These are phyloP conservation scores for Exophiala sideris DNA, from an alignment of 2,329 filamentous ascomycete species.

Conservation along the genomic window DNA sequence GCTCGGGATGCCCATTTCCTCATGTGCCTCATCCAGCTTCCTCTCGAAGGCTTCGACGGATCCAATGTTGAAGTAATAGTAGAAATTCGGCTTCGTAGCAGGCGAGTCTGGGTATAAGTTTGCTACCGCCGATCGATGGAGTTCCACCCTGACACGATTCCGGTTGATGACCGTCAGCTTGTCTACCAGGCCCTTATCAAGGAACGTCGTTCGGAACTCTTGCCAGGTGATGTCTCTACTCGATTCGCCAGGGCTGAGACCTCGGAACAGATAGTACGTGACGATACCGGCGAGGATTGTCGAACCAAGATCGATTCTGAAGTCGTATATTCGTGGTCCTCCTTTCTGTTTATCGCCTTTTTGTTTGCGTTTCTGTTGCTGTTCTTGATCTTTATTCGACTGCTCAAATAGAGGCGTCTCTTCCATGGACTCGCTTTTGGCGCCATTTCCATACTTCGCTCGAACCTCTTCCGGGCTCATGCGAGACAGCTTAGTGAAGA, in stretches of 20 bases:
- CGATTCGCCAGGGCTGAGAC: constrained; percentile 64
- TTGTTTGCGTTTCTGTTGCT: constrained; percentile 32
- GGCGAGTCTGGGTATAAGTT: constrained; percentile 73
- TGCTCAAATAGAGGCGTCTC: constrained; percentile 25
- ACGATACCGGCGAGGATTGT: constrained; percentile 58
- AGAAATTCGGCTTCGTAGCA: constrained; percentile 65
- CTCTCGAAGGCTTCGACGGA: constrained; percentile 91
- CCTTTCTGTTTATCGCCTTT: constrained; percentile 33
- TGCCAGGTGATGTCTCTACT: constrained; percentile 92
- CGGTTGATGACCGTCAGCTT: constrained; percentile 80
- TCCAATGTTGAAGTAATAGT: constrained; percentile 93
- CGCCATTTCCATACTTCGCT: constrained; percentile 33
- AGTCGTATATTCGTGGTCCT: constrained; percentile 43
- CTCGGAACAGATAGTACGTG: constrained; percentile 61
- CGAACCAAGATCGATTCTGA: constrained; percentile 55
- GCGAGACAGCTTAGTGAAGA: constrained; percentile 56
- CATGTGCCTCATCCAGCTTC: constrained; percentile 81
- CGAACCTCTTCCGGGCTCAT: constrained; percentile 44
- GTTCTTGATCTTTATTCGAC: constrained; percentile 28
- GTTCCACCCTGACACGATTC: constrained; percentile 72
- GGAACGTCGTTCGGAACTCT: constrained; percentile 87
- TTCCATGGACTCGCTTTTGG: constrained; percentile 23
- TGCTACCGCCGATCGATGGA: constrained; percentile 71
- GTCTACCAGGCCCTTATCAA: constrained; percentile 93
- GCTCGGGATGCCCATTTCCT: constrained; percentile 78